Evolutionary conservation across 2,329 filamentous ascomycete genomes (phyloP), one percentile per base, ranked within the genome.

Genomic region (Furcasterigmium sp.): DNA sequence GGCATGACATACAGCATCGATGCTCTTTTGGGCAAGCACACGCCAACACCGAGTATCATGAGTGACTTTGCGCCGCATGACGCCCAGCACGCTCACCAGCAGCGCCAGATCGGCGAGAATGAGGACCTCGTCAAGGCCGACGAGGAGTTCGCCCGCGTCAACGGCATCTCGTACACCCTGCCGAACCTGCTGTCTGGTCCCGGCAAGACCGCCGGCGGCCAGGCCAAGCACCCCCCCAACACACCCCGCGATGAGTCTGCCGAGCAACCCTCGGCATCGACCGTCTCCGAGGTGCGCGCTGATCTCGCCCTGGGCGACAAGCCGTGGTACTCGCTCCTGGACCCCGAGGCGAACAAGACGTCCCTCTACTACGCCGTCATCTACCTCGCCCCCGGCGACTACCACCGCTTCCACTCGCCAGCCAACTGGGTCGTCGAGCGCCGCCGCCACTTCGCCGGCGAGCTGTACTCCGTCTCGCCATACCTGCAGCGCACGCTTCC

Each of bases 1-100:
- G 93, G 93, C 47, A 93, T 98, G 76, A 98, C 93, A 1, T 98
- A 98, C 67, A 95, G 85, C 52, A 78, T 98, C 43, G 93, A 98
- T 60, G 91, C 93, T 8, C 76, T 98, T 2, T 76, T 98, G 2
- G 93, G 93, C 41, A 82, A 78, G 51, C 71, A 73, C 48, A 78
- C 73, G 6, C 77, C 77, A 29, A 60, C 73, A 5, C 64, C 75
- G 15, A 79, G 78, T 65, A 64, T 84, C 54, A 60, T 76, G 45
- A 62, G 65, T 43, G 53, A 61, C 51, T 49, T 55, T 9, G 57
- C 54, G 9, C 46, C 46, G 6, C 47, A 49, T 20, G 51, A 53
- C 17, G 51, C 58, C 21, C 50, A 59, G 8, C 49, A 53, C 9
- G 50, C 46, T 9, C 17, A 37, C 35, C 51, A 53, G 35, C 37